Conservation (phyloP, 2,329 filamentous ascomycete species). For the Verticillium dahliae region DNA sequence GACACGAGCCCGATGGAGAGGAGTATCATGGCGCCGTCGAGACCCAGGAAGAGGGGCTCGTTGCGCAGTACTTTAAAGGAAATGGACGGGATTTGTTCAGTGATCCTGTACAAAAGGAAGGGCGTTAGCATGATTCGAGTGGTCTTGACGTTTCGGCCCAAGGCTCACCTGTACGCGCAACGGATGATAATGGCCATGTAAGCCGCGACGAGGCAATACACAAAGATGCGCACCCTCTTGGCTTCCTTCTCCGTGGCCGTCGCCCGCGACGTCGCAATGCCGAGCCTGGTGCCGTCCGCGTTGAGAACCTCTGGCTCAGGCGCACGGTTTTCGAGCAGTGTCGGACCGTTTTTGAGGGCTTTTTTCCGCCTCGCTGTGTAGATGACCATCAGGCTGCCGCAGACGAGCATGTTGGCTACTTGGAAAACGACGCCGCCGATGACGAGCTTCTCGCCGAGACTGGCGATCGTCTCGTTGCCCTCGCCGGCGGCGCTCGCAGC, state of each 20-base stretch:
- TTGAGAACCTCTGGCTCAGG: background rate
- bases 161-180: constrained; percentile 10
- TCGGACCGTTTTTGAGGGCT: background rate
- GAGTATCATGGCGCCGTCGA: background rate
- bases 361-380: constrained; percentile 3
- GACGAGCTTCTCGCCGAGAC: constrained; percentile 12
- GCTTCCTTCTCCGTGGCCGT: background rate
- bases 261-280: background rate
- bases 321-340: background rate
- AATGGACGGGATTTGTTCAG: background rate
- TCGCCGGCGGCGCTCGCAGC: constrained; percentile 6
- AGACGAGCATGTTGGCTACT: constrained; percentile 18
- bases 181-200: constrained; percentile 8
- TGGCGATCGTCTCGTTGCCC: constrained; percentile 2
- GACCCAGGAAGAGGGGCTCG: background rate
- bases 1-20: background rate
- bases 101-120: background rate
- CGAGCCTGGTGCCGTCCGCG: background rate
- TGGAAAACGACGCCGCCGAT: constrained; percentile 18
- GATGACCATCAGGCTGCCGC: constrained; percentile 8
- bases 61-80: background rate
- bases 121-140: background rate
- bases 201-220: constrained; percentile 4
- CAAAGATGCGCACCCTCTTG: constrained; percentile 2
- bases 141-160: background rate